A percentile compares a stretch with the other conserved stretches of the same genome.
phyloP scores from a whole-genome alignment of 2,329 filamentous ascomycete species.

The Fusarium tricinctum region DNA sequence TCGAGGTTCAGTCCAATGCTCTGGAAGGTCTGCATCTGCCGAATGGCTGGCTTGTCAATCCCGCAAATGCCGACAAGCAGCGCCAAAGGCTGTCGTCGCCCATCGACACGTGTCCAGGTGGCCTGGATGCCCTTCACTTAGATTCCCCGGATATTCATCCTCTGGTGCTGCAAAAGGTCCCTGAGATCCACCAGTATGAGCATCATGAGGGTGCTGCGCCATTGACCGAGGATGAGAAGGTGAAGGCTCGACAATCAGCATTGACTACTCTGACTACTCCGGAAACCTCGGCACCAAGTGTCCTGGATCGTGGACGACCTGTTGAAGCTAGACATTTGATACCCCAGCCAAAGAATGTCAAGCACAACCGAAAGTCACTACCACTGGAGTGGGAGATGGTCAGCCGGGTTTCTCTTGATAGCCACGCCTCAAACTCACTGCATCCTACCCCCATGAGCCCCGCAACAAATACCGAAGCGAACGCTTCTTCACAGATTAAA shows the following conservation, averaged over 20 bases:
- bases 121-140: background rate
- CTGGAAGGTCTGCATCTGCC: slow-evolving; percentile 22
- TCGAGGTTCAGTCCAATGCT: slow-evolving; percentile 27
- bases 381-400: slow-evolving; percentile 28
- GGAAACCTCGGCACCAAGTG: background rate
- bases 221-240: slow-evolving; percentile 4
- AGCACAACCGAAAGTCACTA: slow-evolving; percentile 26
- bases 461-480: slow-evolving; percentile 5
- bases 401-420: slow-evolving; percentile 8
- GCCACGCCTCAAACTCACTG: slow-evolving; percentile 1
- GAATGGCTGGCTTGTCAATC: slow-evolving; percentile 26
- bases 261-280: slow-evolving; percentile 1
- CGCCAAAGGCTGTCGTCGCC: background rate
- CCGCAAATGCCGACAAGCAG: slow-evolving; percentile 8
- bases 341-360: slow-evolving; percentile 17
- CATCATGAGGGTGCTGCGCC: slow-evolving; percentile 3
- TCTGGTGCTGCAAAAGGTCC: slow-evolving; percentile 12
- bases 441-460: background rate
- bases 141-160: slow-evolving; percentile 2
- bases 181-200: slow-evolving; percentile 1
- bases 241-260: slow-evolving; percentile 12
- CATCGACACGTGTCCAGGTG: slow-evolving; percentile 1
- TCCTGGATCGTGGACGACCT: slow-evolving; percentile 26
- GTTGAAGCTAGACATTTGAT: slow-evolving; percentile 30
- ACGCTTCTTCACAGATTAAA: slow-evolving; percentile 5